Conservation (phyloP, 2,329 filamentous ascomycete genomes). For the Sporothrix luriei region DNA sequence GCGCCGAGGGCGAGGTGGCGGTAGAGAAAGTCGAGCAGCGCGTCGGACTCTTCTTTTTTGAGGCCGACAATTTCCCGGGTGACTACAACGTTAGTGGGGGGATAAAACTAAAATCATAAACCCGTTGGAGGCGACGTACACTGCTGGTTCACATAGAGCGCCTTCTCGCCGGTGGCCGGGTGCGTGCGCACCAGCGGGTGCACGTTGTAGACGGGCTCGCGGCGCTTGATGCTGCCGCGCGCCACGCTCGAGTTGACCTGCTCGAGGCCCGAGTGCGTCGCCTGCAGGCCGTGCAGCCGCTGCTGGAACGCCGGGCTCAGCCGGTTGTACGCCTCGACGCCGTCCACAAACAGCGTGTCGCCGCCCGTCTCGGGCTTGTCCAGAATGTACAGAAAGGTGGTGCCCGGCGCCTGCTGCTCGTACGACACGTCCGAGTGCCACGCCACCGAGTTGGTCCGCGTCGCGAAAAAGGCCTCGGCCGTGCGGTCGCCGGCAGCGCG, state of each 20-base stretch:
- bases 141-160: slow-evolving; percentile 78
- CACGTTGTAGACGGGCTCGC: slow-evolving; percentile 72
- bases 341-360: slow-evolving; percentile 81
- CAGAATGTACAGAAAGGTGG: slow-evolving; percentile 86
- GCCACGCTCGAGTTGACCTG: slow-evolving; percentile 72
- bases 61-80: slow-evolving; percentile 78
- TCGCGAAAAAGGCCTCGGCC: slow-evolving; percentile 61
- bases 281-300: slow-evolving; percentile 76
- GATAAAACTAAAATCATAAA: too few relatives aligned
- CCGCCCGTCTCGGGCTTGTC: slow-evolving; percentile 79
- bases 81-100: slow-evolving; percentile 45
- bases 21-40: slow-evolving; percentile 74
- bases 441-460: slow-evolving; percentile 75
- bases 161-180: slow-evolving; percentile 80
- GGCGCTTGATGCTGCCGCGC: slow-evolving; percentile 67
- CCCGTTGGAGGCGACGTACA: slow-evolving; percentile 53
- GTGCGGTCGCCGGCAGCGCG: slow-evolving; percentile 67
- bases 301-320: slow-evolving; percentile 72
- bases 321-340: slow-evolving; percentile 77
- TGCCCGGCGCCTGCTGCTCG: slow-evolving; percentile 53
- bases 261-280: slow-evolving; percentile 79
- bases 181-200: slow-evolving; percentile 83
- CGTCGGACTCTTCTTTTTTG: slow-evolving; percentile 85
- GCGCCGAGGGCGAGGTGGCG: slow-evolving; percentile 72
- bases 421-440: slow-evolving; percentile 34